Conservation (phyloP, 306 rosid genomes). For the Vigna mungo region DNA sequence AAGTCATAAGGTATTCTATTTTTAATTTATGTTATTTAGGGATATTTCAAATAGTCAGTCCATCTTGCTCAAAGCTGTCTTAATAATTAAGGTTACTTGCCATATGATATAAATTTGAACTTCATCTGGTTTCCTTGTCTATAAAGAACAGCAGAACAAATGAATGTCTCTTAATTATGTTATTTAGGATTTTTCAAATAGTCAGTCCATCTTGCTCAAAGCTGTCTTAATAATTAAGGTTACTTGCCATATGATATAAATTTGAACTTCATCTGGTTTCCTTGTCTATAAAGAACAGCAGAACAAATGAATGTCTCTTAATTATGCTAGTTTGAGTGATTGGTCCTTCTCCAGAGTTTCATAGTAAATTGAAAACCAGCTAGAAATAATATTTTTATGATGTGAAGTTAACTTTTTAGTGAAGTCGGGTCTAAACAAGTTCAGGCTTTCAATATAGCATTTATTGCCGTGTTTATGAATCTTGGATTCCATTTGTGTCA, state of each 20-base stretch:
- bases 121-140: slow-evolving; percentile 14
- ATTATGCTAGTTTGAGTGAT: slow-evolving; percentile 12
- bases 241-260: background rate
- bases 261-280: slow-evolving; percentile 25
- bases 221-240: slow-evolving; percentile 17
- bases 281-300: slow-evolving; percentile 20
- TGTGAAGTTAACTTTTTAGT: background rate
- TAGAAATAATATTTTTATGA: slow-evolving; percentile 13
- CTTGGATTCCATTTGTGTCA: slow-evolving; percentile 22
- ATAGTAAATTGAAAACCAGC: slow-evolving; percentile 5
- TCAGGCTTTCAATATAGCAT: background rate
- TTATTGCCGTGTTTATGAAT: background rate
- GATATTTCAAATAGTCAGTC: slow-evolving; percentile 5
- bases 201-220: background rate
- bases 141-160: slow-evolving; percentile 29
- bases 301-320: slow-evolving; percentile 17
- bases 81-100: slow-evolving; percentile 13
- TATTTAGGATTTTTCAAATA: slow-evolving; percentile 15
- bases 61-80: background rate
- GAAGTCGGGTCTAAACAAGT: background rate
- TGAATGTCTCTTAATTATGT: slow-evolving; percentile 20
- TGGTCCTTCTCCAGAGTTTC: slow-evolving; percentile 8
- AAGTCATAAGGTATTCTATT: slow-evolving; percentile 86
- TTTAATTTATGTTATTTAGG: slow-evolving; percentile 31
- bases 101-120: slow-evolving; percentile 5